Evolutionary conservation across 768 basidiomycete species (phyloP), one percentile per base, ranked within the genome.

Genomic region (Lentinula aciculospora): DNA sequence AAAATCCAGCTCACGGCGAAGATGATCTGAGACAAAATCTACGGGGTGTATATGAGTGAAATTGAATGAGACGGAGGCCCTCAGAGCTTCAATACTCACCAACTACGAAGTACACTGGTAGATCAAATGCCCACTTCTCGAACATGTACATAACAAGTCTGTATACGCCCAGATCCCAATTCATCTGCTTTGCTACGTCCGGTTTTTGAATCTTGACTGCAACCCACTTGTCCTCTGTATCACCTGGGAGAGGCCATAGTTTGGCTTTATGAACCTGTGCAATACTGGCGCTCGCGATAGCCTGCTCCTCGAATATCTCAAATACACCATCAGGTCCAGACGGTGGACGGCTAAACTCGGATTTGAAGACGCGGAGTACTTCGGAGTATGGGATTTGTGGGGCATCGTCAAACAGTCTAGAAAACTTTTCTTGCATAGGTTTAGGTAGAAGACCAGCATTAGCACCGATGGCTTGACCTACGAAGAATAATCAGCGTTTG

Each of bases 161-260:
- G 65, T 83, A 90, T 3, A 81, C 83, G 29, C 77, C 84, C 12
- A 94, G 73, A 65, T 94, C 92, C 83, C 87, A 92, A 61, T 90
- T 85, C 74, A 89, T 86, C 72, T 97, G 94, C 63, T 82, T 90
- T 51, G 78, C 79, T 5, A 98, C 91, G 32, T 85, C 88, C 2
- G 92, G 93, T 65, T 95, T 96, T 74, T 97, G 93, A 21, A 92
- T 77, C 73, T 98, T 98, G 60, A 98, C 94, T 0, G 94, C 95
- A 1, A 98, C 94, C 82, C 87, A 88, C 34, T 80, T 74, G 31
- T 74, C 78, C 56, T 75, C 74, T 8, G 69, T 68, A 53, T 77
- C 74, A 10, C 71, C 75, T 4, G 71, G 64, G 27, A 44, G 64
- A 0, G 77, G 73, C 76, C 79, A 77, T 15, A 79, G 63, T 53